These are phyloP conservation scores for Blastobotrys illinoisensis DNA, from an alignment of 1,139 yeast genomes.

Conservation along the genomic window DNA sequence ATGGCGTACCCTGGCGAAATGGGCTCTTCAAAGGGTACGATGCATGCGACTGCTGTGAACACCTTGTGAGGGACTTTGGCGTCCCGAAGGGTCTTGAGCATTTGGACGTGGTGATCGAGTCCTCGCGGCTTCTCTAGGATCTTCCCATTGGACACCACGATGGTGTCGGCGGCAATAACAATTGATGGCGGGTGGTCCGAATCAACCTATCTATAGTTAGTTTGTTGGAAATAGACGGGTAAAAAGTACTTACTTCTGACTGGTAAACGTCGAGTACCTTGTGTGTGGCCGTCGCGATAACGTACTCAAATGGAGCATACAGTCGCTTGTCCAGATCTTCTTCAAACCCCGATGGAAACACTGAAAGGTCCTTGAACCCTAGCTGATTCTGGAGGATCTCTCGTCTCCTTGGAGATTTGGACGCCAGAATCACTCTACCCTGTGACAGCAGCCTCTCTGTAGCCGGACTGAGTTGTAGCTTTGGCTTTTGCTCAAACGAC, in stretches of 20 bases:
- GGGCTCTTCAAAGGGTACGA: slow-evolving; percentile 40
- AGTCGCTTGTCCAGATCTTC: slow-evolving; percentile 62
- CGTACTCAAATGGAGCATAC: slow-evolving; percentile 55
- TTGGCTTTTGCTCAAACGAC: not conserved
- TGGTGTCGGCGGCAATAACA: slow-evolving; percentile 77
- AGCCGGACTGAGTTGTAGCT: not conserved
- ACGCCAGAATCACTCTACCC: slow-evolving; percentile 59
- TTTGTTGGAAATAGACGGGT: slow-evolving; percentile 4
- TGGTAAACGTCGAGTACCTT: slow-evolving; percentile 59
- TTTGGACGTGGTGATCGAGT: slow-evolving; percentile 25
- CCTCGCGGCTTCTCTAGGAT: slow-evolving; percentile 75
- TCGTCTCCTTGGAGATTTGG: slow-evolving; percentile 74
- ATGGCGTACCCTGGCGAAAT: slow-evolving; percentile 38
- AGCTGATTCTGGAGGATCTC: slow-evolving; percentile 58
- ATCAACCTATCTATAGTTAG: slow-evolving; percentile 18
- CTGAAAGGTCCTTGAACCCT: slow-evolving; percentile 47
- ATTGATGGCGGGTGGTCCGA: slow-evolving; percentile 39
- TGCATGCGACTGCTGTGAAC: slow-evolving; percentile 60
- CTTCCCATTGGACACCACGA: slow-evolving; percentile 54
- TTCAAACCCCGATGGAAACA: slow-evolving; percentile 57
- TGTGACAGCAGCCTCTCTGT: slow-evolving; percentile 2
- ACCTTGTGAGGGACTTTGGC: slow-evolving; percentile 46
- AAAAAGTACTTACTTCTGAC: slow-evolving; percentile 31
- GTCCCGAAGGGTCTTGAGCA: slow-evolving; percentile 44
- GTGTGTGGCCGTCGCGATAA: slow-evolving; percentile 57